Base-by-base conservation (phyloP, 805 yeast species). In the Maudiozyma turicensis region DNA sequence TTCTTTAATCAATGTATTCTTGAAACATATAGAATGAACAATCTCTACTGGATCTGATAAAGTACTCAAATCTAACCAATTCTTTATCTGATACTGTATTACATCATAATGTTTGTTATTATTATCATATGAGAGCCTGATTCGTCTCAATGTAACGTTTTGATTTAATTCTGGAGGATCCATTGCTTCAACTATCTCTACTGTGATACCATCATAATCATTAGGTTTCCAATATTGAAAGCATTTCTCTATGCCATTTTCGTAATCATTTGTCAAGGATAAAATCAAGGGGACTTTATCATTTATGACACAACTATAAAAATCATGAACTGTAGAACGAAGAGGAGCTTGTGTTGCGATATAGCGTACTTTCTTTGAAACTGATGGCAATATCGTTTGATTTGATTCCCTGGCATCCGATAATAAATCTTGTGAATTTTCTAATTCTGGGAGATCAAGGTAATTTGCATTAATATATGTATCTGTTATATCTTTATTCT, bases 271-370 rank as follows among this genome's bases (percentile, higher is more conserved):
- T 3, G 95, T 85, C 54, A 88, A 73, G 40, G 95, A 82, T 5
- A 91, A 66, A 30, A 91, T 78, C 3, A 91, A 63, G 6, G 85
- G 82, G 10, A 81, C 76, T 15, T 72, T 64, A 54, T 86, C 78
- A 50, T 82, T 81, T 40, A 78, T 69, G 13, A 86, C 74, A 68
- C 89, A 80, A 49, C 82, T 84, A 84, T 95, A 89, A 59, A 91
- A 90, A 63, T 91, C 96, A 20, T 80, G 81, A 29, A 82, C 74
- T 0, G 98, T 91, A 38, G 75, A 74, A 2, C 62, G 64, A 51
- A 86, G 65, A 2, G 99, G 99, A 2, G 96, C 99, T 64, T 91
- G 96, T 1, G 95, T 77, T 0, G 95, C 96, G 57, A 90, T 86
- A 60, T 83, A 85, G 40, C 75, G 73, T 39, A 67, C 61, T 43